phyloP scores from a whole-genome alignment of 345 rosid species.

The Turnera subulata region DNA sequence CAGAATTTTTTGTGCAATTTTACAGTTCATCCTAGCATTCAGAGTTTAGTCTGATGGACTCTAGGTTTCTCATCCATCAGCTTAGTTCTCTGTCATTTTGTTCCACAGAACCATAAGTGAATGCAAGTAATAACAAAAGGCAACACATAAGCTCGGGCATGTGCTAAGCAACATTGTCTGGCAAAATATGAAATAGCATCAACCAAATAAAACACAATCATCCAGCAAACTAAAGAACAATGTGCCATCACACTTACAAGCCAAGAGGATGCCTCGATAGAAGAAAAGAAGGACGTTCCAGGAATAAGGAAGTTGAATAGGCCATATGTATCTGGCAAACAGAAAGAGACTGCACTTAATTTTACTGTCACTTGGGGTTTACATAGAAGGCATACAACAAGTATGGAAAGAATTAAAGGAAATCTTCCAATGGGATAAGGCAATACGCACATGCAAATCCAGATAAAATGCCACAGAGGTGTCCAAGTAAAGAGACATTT shows the following conservation, averaged over 20 bases:
- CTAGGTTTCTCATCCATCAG: too few relatives aligned
- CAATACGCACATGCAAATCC: slow-evolving; percentile 81
- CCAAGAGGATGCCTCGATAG: slow-evolving; percentile 75
- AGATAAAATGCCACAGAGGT: slow-evolving; percentile 90
- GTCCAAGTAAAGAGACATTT: slow-evolving; percentile 93
- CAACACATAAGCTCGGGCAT: too few relatives aligned
- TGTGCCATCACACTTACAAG: slow-evolving; percentile 59
- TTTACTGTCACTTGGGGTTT: background rate
- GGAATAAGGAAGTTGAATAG: slow-evolving; percentile 75
- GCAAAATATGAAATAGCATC: background rate
- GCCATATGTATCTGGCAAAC: slow-evolving; percentile 70
- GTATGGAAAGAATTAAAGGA: slow-evolving; percentile 3
- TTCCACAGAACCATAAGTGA: too few relatives aligned
- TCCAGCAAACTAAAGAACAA: background rate
- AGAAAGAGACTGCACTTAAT: background rate
- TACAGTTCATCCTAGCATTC: too few relatives aligned
- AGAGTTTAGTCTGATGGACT: too few relatives aligned
- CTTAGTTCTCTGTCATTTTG: too few relatives aligned
- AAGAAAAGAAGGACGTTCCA: slow-evolving; percentile 76
- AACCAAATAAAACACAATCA: background rate
- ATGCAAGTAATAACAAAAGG: too few relatives aligned
- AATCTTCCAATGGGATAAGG: slow-evolving; percentile 10
- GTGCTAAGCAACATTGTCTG: too few relatives aligned
- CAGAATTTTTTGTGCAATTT: too few relatives aligned
- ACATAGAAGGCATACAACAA: background rate